Conservation (phyloP, 139 green algal genomes). For the Micractinium sp. region DNA sequence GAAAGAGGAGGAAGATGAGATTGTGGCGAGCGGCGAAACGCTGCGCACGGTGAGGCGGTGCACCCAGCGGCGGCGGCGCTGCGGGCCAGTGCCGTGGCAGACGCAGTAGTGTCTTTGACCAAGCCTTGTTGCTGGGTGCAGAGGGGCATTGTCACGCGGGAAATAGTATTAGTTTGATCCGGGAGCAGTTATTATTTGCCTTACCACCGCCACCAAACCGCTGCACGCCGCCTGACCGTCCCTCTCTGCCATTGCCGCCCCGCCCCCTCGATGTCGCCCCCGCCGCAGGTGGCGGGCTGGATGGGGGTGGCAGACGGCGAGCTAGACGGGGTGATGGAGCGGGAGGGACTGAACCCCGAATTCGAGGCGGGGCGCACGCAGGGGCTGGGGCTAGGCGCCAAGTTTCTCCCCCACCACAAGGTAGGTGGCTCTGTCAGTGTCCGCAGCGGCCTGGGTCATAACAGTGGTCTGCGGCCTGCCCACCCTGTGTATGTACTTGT, state of each 20-base stretch:
- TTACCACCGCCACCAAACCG: too few species aligned
- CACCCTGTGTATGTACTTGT: too few species aligned
- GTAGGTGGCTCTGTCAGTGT: neutral
- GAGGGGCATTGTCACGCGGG: too few species aligned
- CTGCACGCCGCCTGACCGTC: neutral
- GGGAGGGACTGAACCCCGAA: constrained; percentile 28
- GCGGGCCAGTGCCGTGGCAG: too few species aligned
- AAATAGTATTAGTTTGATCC: too few species aligned
- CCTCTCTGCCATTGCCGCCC: neutral
- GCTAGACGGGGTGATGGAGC: constrained; percentile 27
- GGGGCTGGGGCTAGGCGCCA: constrained; percentile 34
- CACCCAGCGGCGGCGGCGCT: neutral
- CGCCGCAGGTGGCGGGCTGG: constrained; percentile 34
- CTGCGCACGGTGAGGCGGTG: neutral
- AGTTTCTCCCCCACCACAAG: constrained; percentile 36
- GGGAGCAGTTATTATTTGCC: too few species aligned
- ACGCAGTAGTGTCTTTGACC: too few species aligned
- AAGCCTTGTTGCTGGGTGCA: too few species aligned
- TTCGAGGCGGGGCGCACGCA: constrained; percentile 14
- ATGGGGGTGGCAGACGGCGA: constrained; percentile 23
- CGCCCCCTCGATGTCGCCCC: neutral
- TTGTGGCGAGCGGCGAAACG: constrained; percentile 18
- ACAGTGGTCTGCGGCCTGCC: too few species aligned
- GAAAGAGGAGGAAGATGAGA: neutral
- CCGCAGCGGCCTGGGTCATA: too few species aligned